Base-by-base conservation (phyloP, 208 protist genomes). In the Trypanosoma caninum region DNA sequence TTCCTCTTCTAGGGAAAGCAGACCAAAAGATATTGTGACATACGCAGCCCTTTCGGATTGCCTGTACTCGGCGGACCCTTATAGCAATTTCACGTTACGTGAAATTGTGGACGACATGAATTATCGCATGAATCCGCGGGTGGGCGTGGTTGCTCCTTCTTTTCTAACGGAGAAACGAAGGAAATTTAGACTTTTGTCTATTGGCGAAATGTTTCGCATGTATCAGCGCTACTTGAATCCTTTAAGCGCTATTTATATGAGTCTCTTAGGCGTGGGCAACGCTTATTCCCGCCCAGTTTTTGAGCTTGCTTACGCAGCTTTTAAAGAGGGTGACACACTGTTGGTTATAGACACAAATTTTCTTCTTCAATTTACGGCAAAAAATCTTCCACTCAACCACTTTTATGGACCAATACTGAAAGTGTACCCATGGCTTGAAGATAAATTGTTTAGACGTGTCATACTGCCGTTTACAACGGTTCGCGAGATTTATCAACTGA, bases 321-420 rank as follows among this genome's bases (percentile, higher is more conserved):
- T 86, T 23, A 53, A 74, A 14, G 45, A 65, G 0, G 66, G 73
- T n/a, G 65, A 68, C n/a, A 31, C 54, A 0, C 18, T 87, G 5
- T 40, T 95, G 1, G 76, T 95, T 25, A 42, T 93, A 14, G 89
- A 95, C 66, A 95, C 89, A 0, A 95, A 95, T 58, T 86, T 92
- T 72, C 52, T 95, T 16, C 50, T 95, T 22, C 84, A 95, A 22
- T 87, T 83, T 40, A 75, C 78, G 10, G 38, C 81, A 8, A 91
- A 91, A 42, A 80, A 95, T 47, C 54, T 91, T 0, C 54, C 83
- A 0, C 53, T 90, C 16, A 81, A 82, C 42, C 82, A 89, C 60
- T 91, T 95, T 58, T 79, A 84, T 50, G 33, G 53, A 2, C 57
- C 65, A 41, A 90, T 91, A 40, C 61, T 59, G 40, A 66, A 72